A percentile compares a stretch with the other conserved stretches of the same genome.
Conservation (phyloP, 2,329 filamentous ascomycete genomes). For the Neopestalotiopsis rosae region DNA sequence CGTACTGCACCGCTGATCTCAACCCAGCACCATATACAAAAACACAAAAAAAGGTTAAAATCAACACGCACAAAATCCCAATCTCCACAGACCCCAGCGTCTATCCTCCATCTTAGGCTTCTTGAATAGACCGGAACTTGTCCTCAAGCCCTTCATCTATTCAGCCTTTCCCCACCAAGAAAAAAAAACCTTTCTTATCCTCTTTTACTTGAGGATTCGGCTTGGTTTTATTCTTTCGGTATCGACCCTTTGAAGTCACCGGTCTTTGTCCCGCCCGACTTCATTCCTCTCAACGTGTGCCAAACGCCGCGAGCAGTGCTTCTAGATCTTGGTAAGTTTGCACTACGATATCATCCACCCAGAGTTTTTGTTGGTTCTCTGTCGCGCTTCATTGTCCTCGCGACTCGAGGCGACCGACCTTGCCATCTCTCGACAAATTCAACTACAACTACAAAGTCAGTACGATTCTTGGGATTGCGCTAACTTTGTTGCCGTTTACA, state of each 20-base stretch:
- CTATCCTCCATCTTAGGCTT: slow-evolving; percentile 5
- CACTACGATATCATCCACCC: background rate
- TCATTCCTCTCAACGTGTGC: slow-evolving; percentile 5
- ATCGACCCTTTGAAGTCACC: slow-evolving; percentile 16
- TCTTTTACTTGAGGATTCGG: background rate
- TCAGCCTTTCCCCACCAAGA: slow-evolving; percentile 23
- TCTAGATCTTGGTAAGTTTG: slow-evolving; percentile 14
- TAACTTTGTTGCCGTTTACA: background rate
- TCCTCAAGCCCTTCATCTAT: slow-evolving; percentile 17
- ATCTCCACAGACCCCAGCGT: slow-evolving; percentile 21
- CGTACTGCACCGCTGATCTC: slow-evolving; percentile 65
- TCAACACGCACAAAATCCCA: slow-evolving; percentile 51
- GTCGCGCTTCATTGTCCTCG: background rate
- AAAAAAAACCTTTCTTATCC: slow-evolving; percentile 13
- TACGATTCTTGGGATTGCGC: background rate
- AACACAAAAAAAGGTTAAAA: slow-evolving; percentile 66
- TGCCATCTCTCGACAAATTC: background rate
- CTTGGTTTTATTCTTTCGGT: background rate
- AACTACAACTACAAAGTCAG: background rate
- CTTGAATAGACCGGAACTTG: slow-evolving; percentile 17
- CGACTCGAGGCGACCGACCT: background rate
- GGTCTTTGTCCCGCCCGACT: slow-evolving; percentile 16
- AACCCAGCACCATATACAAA: slow-evolving; percentile 58
- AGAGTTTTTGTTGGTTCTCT: background rate
- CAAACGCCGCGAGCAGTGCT: slow-evolving; percentile 12